Base-by-base conservation (phyloP, 805 yeast species). In the Gaillardinia entomophila region DNA sequence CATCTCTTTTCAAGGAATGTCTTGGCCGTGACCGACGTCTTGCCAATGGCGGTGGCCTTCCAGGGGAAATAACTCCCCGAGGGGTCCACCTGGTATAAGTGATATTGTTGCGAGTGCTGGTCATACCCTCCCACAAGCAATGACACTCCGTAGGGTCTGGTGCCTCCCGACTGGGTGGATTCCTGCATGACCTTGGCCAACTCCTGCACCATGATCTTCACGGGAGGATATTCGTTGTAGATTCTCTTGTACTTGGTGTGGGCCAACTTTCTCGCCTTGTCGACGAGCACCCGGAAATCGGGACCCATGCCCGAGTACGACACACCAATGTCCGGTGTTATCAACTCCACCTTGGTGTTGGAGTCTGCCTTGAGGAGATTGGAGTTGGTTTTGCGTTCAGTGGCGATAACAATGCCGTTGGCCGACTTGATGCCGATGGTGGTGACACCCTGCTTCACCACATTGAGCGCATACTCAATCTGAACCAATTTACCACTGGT, bases 301-400 rank as follows among this genome's bases (percentile, higher is more conserved):
- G 99, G 98, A 16, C 97, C 97, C 97, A 92, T 89, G 13, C 99
- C 99, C 5, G 96, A 74, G 62, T 92, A 92, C 3, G 95, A 89
- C 73, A 92, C 87, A 36, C 97, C 98, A 48, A 90, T 84, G 55
- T 92, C 88, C 24, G 98, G 97, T 4, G 98, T 88, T 50, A 92
- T 75, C 40, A 75, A 62, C 30, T 85, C 82, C 24, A 92, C 79
- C 55, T 92, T 92, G 32, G 82, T 72, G 37, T 83, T 71, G 31
- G 86, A 73, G 31, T 83, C 94, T 23, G 76, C 64, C 45, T 85
- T 79, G 33, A 87, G 75, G 41, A 92, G 72, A 11, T 83, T 70
- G 7, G 96, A 86, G 29, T 81, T 72, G 20, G 90, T 74, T 53
- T 89, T 89, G 68, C 90, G 84, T 57, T 92, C 98, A 2, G 99